Evolutionary conservation across 306 rosid species (phyloP).

Genomic region (Vigna reflexopilosa): DNA sequence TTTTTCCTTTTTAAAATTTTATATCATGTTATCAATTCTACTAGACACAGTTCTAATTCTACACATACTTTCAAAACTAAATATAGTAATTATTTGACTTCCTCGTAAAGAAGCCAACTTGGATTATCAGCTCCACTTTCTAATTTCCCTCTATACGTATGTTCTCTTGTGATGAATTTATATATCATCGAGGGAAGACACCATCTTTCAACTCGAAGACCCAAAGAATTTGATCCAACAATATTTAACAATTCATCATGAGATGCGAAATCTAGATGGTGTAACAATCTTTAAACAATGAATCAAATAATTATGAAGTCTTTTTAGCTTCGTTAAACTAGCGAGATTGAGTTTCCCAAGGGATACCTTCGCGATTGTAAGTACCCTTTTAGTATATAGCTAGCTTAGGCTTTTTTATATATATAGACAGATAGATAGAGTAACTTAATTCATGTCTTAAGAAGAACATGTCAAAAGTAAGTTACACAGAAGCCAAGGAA

Average conservation of each 20-base stretch:
- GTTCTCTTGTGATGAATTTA: not conserved
- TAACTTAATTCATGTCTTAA: not conserved
- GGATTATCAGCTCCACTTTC: conserved; percentile 20
- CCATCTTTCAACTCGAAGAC: not conserved
- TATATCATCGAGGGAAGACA: not conserved
- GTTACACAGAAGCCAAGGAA: not conserved
- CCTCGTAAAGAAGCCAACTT: conserved; percentile 14
- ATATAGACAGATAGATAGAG: not conserved
- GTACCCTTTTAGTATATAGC: not conserved
- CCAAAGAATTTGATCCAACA: too few relatives aligned
- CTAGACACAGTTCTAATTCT: not conserved
- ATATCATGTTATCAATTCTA: not conserved
- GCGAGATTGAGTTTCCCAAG: not conserved
- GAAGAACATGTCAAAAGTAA: not conserved
- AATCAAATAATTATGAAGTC: too few relatives aligned
- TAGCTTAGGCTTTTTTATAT: not conserved
- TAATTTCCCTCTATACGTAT: not conserved
- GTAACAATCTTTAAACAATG: too few relatives aligned
- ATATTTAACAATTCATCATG: too few relatives aligned
- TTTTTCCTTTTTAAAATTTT: not conserved
- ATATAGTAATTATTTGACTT: conserved; percentile 2
- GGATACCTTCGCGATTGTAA: not conserved
- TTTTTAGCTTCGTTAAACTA: not conserved
- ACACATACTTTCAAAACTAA: not conserved
- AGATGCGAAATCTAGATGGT: too few relatives aligned